Percentiles rank a stretch among this genome's conserved stretches.
Conservation (phyloP, 2,329 filamentous ascomycete species). For the Aspergillus carbonarius region DNA sequence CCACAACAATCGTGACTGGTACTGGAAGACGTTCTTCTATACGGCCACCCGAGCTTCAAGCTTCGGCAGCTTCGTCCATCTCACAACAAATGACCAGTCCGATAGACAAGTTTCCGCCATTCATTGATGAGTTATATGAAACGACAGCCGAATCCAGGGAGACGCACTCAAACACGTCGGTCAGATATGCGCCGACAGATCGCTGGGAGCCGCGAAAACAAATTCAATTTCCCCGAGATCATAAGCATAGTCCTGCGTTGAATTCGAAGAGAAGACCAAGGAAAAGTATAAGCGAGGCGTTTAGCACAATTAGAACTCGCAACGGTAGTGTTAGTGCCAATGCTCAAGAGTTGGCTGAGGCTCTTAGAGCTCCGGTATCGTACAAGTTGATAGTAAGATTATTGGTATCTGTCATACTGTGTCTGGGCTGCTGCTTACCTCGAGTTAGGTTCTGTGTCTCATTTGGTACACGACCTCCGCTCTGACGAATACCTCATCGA, state of each 20-base stretch:
- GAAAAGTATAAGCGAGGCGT: constrained; percentile 87
- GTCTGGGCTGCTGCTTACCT: constrained; percentile 18
- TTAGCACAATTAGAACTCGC: constrained; percentile 75
- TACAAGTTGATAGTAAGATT: constrained; percentile 76
- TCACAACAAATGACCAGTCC: constrained; percentile 36
- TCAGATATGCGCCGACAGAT: constrained; percentile 44
- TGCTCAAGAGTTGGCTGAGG: constrained; percentile 88
- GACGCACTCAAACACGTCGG: constrained; percentile 23
- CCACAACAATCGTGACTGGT: constrained; percentile 41
- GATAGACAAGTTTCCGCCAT: constrained; percentile 46
- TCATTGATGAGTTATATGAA: constrained; percentile 39
- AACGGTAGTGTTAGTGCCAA: constrained; percentile 88
- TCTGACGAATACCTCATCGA: constrained; percentile 95
- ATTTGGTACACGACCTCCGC: constrained; percentile 96
- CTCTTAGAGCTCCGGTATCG: constrained; percentile 85
- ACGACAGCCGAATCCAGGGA: constrained; percentile 26
- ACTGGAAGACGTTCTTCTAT: constrained; percentile 41
- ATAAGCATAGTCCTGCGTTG: constrained; percentile 35
- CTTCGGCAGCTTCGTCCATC: constrained; percentile 27
- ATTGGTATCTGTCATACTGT: constrained; percentile 3
- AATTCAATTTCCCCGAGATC: constrained; percentile 46
- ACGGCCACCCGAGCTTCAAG: constrained; percentile 36
- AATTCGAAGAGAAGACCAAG: constrained; percentile 63
- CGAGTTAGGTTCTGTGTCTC: constrained; percentile 72
- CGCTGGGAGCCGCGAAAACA: constrained; percentile 64